Base-by-base conservation (phyloP, 2,329 filamentous ascomycete species). In the Aureobasidium sp. region DNA sequence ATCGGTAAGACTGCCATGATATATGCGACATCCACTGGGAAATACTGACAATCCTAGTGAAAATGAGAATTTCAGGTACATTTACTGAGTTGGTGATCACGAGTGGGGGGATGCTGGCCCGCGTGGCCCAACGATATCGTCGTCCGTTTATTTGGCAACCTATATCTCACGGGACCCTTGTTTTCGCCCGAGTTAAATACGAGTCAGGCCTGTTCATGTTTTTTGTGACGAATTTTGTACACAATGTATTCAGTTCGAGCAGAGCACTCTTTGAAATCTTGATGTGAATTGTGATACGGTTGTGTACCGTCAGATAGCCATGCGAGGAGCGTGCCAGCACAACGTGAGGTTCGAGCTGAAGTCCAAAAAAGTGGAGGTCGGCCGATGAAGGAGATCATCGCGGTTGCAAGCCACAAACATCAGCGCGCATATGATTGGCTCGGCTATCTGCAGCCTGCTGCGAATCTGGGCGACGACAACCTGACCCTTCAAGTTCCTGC, bases 51-150 rank as follows among this genome's bases (percentile, higher is more conserved):
- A 27, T 36, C 10, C 39, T 36, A 58, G 54, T 25, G 79, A 81
- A 70, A 82, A 82, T 63, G 58, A 78, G 64, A 81, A 81, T 51
- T 71, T 72, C 53, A 65, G 70, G 59, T 71, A 72, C 47, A 68
- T 71, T 29, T 72, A 70, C 54, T 71, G 42, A 58, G 44, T 16
- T 30, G 44, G n/a, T 48, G 27, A 32, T 48, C 44, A 32, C 25
- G 44, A 29, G 44, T 48, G 44, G 34, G 34, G 32, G 34, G 44
- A 48, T 48, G 10, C 27, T 48, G 44, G 27, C 14, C 44, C 44
- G 44, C 44, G 27, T 48, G 27, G 25, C 44, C 27, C 44, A 48
- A 48, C 48, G 48, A 50, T 36, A 50, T n/a, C n/a, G n/a, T 36
- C 48, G 48, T 50, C 48, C 48, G 48, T 36, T 36, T 32, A 36